Evolutionary conservation across 345 rosid species (phyloP).

Genomic region (Gossypium arboreum): DNA sequence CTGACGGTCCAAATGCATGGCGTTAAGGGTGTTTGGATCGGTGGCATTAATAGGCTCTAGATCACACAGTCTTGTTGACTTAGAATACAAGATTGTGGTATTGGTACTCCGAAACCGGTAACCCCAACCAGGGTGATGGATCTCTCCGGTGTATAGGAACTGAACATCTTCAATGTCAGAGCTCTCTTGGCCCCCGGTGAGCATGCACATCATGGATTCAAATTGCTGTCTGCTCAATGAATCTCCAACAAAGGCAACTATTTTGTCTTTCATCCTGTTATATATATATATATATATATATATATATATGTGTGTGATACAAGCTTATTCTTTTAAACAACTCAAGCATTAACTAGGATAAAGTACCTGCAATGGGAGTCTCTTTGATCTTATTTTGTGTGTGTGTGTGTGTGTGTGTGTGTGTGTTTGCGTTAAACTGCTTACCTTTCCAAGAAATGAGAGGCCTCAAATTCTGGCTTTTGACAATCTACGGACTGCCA

Average conservation of each 20-base stretch:
- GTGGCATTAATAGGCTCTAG: slow-evolving; percentile 34
- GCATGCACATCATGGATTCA: slow-evolving; percentile 63
- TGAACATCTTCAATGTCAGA: slow-evolving; percentile 44
- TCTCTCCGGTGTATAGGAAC: slow-evolving; percentile 26
- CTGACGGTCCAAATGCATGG: slow-evolving; percentile 59
- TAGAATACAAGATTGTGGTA: slow-evolving; percentile 52
- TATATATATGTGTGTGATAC: neutral
- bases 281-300: neutral
- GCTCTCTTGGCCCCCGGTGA: slow-evolving; percentile 40
- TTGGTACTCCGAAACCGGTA: slow-evolving; percentile 49
- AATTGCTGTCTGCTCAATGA: slow-evolving; percentile 58
- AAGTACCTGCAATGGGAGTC: neutral
- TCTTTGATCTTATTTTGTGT: neutral
- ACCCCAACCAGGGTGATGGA: slow-evolving; percentile 55
- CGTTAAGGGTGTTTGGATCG: slow-evolving; percentile 29
- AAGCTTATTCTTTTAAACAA: neutral
- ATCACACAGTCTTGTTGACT: slow-evolving; percentile 54
- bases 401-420: neutral
- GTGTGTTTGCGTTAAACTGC: neutral
- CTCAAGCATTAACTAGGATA: neutral
- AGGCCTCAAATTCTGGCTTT: slow-evolving; percentile 55
- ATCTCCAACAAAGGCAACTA: slow-evolving; percentile 54
- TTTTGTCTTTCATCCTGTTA: slow-evolving; percentile 49
- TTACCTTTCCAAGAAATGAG: slow-evolving; percentile 65
- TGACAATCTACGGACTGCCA: slow-evolving; percentile 79